phyloP scores from a whole-genome alignment of 257 asterid species.

The Linderniella brevidens region DNA sequence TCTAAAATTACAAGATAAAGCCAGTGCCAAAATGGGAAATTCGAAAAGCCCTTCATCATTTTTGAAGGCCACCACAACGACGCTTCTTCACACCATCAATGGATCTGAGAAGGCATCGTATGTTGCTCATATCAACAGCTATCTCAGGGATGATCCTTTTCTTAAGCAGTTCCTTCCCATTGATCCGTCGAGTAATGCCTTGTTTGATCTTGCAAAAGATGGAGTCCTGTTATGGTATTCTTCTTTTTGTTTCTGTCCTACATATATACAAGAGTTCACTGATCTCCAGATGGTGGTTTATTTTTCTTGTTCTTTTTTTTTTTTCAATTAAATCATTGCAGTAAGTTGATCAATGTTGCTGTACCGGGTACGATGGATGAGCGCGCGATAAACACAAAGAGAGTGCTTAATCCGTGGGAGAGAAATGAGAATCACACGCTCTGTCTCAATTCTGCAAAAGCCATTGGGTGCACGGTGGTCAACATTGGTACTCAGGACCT shows the following conservation, averaged over 20 bases:
- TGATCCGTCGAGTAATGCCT: slow-evolving; percentile 42
- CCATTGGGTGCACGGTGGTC: slow-evolving; percentile 94
- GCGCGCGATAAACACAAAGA: slow-evolving; percentile 77
- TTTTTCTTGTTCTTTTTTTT: no score
- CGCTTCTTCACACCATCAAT: slow-evolving; percentile 75
- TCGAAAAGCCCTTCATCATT: slow-evolving; percentile 52
- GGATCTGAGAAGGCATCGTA: slow-evolving; percentile 80
- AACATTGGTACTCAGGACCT: slow-evolving; percentile 90
- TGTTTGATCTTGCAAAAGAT: slow-evolving; percentile 47
- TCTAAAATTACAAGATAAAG: slow-evolving; percentile 62
- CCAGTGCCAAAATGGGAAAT: slow-evolving; percentile 40
- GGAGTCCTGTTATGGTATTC: slow-evolving; percentile 49
- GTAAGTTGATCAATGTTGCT: slow-evolving; percentile 93
- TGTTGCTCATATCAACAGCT: slow-evolving; percentile 92
- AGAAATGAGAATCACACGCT: slow-evolving; percentile 93
- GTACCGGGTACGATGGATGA: slow-evolving; percentile 87
- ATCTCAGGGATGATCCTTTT: slow-evolving; percentile 90
- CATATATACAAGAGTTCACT: slow-evolving; percentile 1
- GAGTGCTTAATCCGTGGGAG: slow-evolving; percentile 89
- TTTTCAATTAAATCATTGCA: slow-evolving; percentile 25
- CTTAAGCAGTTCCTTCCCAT: slow-evolving; percentile 85
- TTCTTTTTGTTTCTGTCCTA: no score
- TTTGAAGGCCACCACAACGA: slow-evolving; percentile 79
- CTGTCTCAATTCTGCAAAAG: slow-evolving; percentile 95
- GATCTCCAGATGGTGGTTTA: background rate